Percentiles rank a stretch among this genome's conserved stretches.
These are phyloP conservation scores for Sporobolomyces pararoseus DNA, from an alignment of 768 basidiomycete species.

Conservation along the genomic window DNA sequence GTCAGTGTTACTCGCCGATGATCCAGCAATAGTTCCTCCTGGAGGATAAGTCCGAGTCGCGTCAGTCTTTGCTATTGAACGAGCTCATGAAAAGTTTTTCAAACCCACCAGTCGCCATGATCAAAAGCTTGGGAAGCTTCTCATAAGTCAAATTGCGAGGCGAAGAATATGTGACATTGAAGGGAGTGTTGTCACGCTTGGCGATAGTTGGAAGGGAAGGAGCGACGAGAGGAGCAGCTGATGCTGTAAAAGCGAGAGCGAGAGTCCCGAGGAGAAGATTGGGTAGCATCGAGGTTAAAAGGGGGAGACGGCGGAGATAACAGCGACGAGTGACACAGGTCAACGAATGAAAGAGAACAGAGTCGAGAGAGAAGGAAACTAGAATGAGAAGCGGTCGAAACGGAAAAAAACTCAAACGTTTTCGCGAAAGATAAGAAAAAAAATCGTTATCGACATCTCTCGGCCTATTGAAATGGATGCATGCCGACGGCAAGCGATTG, in stretches of 20 bases:
- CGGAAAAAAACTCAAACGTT: slow-evolving; percentile 11
- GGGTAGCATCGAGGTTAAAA: not conserved
- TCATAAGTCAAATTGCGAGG: not conserved
- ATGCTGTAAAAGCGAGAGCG: not conserved
- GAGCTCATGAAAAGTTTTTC: not conserved
- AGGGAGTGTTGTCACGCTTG: not conserved
- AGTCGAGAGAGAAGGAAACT: not conserved
- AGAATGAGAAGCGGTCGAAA: no score
- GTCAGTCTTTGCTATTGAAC: no score
- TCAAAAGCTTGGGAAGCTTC: slow-evolving; percentile 24
- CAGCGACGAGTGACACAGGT: no score
- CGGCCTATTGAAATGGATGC: no score
- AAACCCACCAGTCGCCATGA: slow-evolving; percentile 27
- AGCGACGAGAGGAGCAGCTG: not conserved
- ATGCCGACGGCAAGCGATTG: no score
- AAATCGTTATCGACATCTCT: no score
- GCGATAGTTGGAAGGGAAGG: not conserved
- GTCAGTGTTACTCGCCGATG: slow-evolving; percentile 16
- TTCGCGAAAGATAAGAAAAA: no score
- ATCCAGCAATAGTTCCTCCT: slow-evolving; percentile 31
- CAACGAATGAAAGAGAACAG: not conserved
- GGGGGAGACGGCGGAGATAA: not conserved
- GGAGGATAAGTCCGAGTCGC: not conserved
- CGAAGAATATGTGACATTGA: slow-evolving; percentile 35
- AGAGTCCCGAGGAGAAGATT: not conserved